phyloP scores from a whole-genome alignment of 306 rosid genomes.

The Medicago truncatula region MtrunA17r5.0-ANR NC_053043.1:41838501-41839000 shows the following conservation, averaged over 20 bases:
- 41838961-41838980: conserved; percentile 26
- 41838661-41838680: neutral
- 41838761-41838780: conserved; percentile 70
- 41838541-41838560: conserved; percentile 25
- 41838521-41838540: neutral
- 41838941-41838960: conserved; percentile 24
- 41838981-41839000: conserved; percentile 92
- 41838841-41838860: conserved; percentile 94
- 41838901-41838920: conserved; percentile 57
- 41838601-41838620: conserved; percentile 99
- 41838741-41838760: conserved; percentile 88
- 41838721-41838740: conserved; percentile 61
- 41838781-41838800: conserved; percentile 60
- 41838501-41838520: conserved; percentile 33
- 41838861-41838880: conserved; percentile 96
- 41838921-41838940: conserved; percentile 27
- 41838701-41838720: conserved; percentile 19
- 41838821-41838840: conserved; percentile 82
- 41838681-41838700: conserved; percentile 22
- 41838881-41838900: conserved; percentile 94
- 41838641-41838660: conserved; percentile 42
- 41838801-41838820: conserved; percentile 95
- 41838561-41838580: conserved; percentile 38
- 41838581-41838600: conserved; percentile 92
- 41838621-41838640: conserved; percentile 97